These are phyloP conservation scores for Cryptococcus neoformans DNA, from an alignment of 1,284 basidiomycete species.

Conservation along the genomic window DNA sequence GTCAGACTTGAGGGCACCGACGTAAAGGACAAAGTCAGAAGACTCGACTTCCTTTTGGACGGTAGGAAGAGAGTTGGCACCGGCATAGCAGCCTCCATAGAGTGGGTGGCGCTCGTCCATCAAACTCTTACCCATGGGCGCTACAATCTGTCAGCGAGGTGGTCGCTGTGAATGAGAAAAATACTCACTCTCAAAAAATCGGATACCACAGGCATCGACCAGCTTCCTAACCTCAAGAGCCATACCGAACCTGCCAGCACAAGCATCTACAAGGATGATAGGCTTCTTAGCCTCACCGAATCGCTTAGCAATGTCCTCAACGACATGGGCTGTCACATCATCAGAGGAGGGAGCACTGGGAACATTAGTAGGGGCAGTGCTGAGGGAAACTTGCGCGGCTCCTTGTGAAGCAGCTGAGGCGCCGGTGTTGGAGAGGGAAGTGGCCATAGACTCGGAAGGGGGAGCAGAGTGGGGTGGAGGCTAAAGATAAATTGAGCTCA, in stretches of 20 bases:
- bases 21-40: constrained; percentile 77
- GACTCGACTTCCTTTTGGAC: constrained; percentile 74
- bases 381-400: constrained; percentile 5
- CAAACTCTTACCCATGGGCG: constrained; percentile 87
- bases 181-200: constrained; percentile 58
- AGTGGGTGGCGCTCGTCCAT: constrained; percentile 74
- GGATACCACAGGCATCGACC: constrained; percentile 65
- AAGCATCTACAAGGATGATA: constrained; percentile 83
- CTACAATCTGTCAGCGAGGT: constrained; percentile 36
- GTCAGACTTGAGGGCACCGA: constrained; percentile 78
- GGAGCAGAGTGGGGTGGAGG: constrained; percentile 50
- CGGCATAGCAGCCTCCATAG: constrained; percentile 89
- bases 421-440: constrained; percentile 12
- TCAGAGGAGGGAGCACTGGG: constrained; percentile 45
- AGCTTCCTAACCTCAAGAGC: constrained; percentile 67
- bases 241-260: constrained; percentile 75
- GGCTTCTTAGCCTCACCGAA: constrained; percentile 66
- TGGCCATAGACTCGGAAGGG: constrained; percentile 21
- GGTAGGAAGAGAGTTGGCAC: constrained; percentile 66
- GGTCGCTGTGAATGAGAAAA: background rate
- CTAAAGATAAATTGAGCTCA: constrained; percentile 8
- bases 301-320: constrained; percentile 65
- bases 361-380: constrained; percentile 7
- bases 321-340: constrained; percentile 63
- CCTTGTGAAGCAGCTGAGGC: constrained; percentile 8